A percentile compares a stretch with the other conserved stretches of the same genome.
phyloP scores from a whole-genome alignment of 495 filamentous ascomycete genomes.

The Aspergillus diversus region DNA sequence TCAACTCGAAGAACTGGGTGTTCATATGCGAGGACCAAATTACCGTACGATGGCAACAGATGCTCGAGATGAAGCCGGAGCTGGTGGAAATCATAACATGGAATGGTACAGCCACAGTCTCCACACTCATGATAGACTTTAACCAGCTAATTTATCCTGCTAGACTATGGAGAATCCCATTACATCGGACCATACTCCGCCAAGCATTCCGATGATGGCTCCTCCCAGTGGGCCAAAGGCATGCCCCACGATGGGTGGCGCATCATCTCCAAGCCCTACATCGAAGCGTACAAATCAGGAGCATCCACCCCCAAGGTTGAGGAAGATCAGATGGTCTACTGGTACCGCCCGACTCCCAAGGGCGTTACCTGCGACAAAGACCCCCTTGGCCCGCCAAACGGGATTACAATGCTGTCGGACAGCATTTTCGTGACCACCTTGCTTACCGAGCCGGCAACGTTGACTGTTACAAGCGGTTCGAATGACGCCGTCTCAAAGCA shows the following conservation, averaged over 20 bases:
- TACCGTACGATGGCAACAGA: slow-evolving; percentile 56
- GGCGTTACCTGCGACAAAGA: slow-evolving; percentile 33
- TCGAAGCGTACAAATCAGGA: slow-evolving; percentile 60
- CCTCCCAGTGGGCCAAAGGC: slow-evolving; percentile 61
- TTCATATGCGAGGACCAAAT: slow-evolving; percentile 49
- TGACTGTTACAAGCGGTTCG: slow-evolving; percentile 50
- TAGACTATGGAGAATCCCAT: slow-evolving; percentile 64
- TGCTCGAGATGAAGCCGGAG: slow-evolving; percentile 48
- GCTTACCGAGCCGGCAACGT: slow-evolving; percentile 46
- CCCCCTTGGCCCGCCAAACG: slow-evolving; percentile 25
- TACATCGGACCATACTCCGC: slow-evolving; percentile 51
- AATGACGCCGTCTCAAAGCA: slow-evolving; percentile 27
- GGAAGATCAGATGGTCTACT: slow-evolving; percentile 49
- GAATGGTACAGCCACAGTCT: slow-evolving; percentile 44
- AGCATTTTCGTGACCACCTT: slow-evolving; percentile 58
- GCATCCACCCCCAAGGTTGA: slow-evolving; percentile 39
- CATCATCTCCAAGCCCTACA: slow-evolving; percentile 53
- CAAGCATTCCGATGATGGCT: slow-evolving; percentile 57
- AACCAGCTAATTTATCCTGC: too few relatives aligned
- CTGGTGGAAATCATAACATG: slow-evolving; percentile 65
- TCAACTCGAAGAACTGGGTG: slow-evolving; percentile 59
- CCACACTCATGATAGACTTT: background rate
- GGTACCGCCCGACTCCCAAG: slow-evolving; percentile 49
- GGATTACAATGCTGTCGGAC: slow-evolving; percentile 41
- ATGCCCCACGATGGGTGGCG: slow-evolving; percentile 52